Conservation (phyloP, 768 basidiomycete species). For the Russula olivacea region DNA sequence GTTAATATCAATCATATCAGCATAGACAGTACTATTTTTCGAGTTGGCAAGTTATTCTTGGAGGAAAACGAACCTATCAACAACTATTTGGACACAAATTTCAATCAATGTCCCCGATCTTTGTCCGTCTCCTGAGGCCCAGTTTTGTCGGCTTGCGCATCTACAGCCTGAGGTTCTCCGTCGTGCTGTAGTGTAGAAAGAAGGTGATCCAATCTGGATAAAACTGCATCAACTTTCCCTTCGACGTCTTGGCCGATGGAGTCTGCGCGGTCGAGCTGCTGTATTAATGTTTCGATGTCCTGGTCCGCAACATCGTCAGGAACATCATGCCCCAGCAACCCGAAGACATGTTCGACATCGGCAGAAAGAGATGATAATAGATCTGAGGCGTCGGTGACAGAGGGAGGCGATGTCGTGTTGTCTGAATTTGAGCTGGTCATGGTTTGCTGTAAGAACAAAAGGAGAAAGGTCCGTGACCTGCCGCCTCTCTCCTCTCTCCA, state of each 20-base stretch:
- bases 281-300: constrained; percentile 48
- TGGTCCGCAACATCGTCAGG: constrained; percentile 34
- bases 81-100: not conserved
- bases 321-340: constrained; percentile 31
- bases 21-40: not conserved
- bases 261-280: constrained; percentile 51
- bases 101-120: not conserved
- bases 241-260: constrained; percentile 59
- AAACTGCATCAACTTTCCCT: constrained; percentile 51
- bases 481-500: not conserved
- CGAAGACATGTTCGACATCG: constrained; percentile 36
- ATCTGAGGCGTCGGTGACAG: constrained; percentile 1
- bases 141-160: not conserved
- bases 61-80: constrained; percentile 12
- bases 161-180: constrained; percentile 10
- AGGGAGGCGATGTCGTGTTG: not conserved
- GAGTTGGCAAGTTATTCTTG: not conserved
- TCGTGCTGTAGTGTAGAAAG: constrained; percentile 40
- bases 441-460: not conserved
- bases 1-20: not conserved
- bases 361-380: constrained; percentile 29
- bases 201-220: constrained; percentile 53
- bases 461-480: not conserved
- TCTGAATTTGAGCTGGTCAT: constrained; percentile 9
- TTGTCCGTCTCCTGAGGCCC: not conserved